Evolutionary conservation across 2,329 filamentous ascomycete species (phyloP).

Genomic region (Ampelomyces quisqualis): DNA sequence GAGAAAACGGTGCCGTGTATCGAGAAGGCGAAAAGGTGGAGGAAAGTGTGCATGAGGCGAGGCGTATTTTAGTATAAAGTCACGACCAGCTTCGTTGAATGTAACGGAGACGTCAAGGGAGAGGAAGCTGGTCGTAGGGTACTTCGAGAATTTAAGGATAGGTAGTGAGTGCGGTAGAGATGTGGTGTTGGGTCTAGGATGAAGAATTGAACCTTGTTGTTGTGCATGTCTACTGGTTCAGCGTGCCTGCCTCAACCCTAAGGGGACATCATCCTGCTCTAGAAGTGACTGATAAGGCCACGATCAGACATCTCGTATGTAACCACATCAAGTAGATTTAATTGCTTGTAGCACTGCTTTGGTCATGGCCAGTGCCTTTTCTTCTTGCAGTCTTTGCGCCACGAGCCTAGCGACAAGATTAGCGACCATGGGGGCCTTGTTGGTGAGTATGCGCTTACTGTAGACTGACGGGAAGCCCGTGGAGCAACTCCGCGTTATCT

Average conservation of each 20-base stretch:
- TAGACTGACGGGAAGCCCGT: conserved; percentile 49
- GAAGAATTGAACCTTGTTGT: conserved; percentile 1
- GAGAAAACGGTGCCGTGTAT: no score
- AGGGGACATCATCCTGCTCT: not conserved
- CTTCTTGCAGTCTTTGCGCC: conserved; percentile 45
- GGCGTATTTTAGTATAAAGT: conserved; percentile 2
- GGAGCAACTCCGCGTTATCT: conserved; percentile 44
- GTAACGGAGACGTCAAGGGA: not conserved
- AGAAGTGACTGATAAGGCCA: not conserved
- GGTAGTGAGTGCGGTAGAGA: conserved; percentile 10
- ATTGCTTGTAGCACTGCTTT: conserved; percentile 37
- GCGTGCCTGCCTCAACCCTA: conserved; percentile 4
- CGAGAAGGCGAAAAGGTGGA: not conserved
- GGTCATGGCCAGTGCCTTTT: conserved; percentile 47
- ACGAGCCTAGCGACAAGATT: conserved; percentile 29
- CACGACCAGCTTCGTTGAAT: conserved; percentile 16
- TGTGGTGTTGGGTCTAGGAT: conserved; percentile 2
- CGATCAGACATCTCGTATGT: not conserved
- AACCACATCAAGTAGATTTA: not conserved
- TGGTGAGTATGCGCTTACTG: conserved; percentile 29
- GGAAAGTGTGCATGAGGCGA: not conserved
- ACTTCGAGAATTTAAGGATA: conserved; percentile 8
- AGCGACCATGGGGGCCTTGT: no score
- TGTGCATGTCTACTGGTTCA: not conserved
- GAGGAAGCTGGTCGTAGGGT: conserved; percentile 17